phyloP scores from a whole-genome alignment of 2,329 filamentous ascomycete genomes.

The Fusarium sp. region DNA sequence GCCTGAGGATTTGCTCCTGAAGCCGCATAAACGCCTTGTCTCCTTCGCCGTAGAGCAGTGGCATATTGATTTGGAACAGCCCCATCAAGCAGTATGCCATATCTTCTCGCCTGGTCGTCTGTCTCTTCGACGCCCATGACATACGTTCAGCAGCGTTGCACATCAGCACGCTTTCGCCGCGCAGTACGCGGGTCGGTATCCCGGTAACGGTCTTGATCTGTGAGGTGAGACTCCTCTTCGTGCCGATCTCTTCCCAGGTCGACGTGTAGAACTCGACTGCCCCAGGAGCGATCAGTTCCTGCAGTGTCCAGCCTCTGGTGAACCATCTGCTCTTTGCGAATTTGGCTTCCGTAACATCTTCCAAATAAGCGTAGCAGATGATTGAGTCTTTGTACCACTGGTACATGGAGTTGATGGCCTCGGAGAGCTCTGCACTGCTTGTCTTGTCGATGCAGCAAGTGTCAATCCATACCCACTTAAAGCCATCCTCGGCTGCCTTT shows the following conservation, averaged over 20 bases:
- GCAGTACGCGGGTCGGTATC: neutral
- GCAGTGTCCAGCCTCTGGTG: neutral
- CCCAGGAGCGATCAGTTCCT: constrained; percentile 21
- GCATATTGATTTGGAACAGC: constrained; percentile 21
- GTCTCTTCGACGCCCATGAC: constrained; percentile 23
- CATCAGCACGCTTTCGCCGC: neutral
- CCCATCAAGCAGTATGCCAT: constrained; percentile 17
- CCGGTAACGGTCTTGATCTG: neutral
- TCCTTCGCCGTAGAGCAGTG: constrained; percentile 17
- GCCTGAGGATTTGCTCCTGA: constrained; percentile 20
- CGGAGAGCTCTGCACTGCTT: constrained; percentile 20
- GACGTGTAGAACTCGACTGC: constrained; percentile 15
- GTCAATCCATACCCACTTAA: constrained; percentile 5
- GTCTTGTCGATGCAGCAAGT: constrained; percentile 28
- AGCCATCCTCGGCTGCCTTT: neutral
- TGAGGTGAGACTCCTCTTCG: neutral
- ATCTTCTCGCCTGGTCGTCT: constrained; percentile 22
- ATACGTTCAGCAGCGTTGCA: constrained; percentile 16
- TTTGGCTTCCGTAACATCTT: constrained; percentile 10
- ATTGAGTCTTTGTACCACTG: constrained; percentile 14
- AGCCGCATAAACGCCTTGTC: constrained; percentile 14
- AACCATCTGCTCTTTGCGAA: neutral
- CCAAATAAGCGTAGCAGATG: constrained; percentile 18
- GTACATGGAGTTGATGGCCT: constrained; percentile 1
- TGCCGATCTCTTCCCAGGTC: constrained; percentile 13